Evolutionary conservation across 176 grass and related monocot species (phyloP), one percentile per base, ranked within the genome.

Genomic region (Musa beccarii): DNA sequence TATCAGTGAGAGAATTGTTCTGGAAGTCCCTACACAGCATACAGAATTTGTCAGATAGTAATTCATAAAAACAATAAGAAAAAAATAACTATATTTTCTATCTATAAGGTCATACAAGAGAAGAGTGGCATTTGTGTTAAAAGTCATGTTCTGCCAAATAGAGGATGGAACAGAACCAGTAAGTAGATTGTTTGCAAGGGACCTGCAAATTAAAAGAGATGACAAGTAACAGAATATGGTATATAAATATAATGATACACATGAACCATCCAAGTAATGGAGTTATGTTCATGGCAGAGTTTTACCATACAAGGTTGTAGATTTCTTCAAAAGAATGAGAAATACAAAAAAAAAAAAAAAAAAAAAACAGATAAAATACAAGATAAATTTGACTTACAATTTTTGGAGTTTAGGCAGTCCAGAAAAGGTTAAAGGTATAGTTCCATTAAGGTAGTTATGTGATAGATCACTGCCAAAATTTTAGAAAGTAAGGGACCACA

Each of bases 401-500:
- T 74, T 69, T 66, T 94, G 95, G 85, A 99, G 88, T 76, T 89
- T 84, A 77, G 84, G 88, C 22, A 99, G 75, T 7, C 86, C 90
- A 2, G 88, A 91, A 73, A 89, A 99, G 80, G 34, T 92, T 9
- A 68, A 61, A 68, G 95, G 86, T 74, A 99, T 69, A 26, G 80
- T 87, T 78, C 95, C 90, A 81, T 80, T 84, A 68, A 99, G 86
- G 56, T 66, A 74, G 72, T 99, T 99, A 70, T 94, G 80, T 2
- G 95, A 99, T 52, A 99, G 78, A 79, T 89, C 79, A 55, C 90
- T 99, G 76, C 34, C 9, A 84, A 56, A 73, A 76, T 53, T 26
- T 73, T 15, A 73, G 15, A 64, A 72, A 6, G 72, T 13, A 72
- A 28, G 56, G 29, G 34, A 73, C 8, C 54, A 20, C 19, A 23